Evolutionary conservation across 768 basidiomycete genomes (phyloP).

Genomic region (Suillus occidentalis): DNA sequence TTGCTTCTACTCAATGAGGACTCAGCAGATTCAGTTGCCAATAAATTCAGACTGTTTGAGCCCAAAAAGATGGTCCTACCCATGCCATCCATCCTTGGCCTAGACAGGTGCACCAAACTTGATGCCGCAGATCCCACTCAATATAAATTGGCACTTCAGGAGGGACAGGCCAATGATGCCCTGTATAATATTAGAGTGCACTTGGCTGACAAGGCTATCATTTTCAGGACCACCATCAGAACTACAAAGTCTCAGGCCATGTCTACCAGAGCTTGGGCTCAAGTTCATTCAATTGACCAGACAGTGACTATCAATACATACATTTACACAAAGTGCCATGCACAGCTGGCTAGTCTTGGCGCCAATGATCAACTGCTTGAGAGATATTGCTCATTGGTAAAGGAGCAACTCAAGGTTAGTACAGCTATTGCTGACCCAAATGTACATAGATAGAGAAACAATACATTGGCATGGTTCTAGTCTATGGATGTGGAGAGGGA

Average conservation of each 20-base stretch:
- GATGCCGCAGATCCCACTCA: too few relatives aligned
- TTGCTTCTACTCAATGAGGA: too few relatives aligned
- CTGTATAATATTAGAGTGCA: too few relatives aligned
- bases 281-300: background rate
- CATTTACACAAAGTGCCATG: background rate
- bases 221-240: background rate
- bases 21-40: too few relatives aligned
- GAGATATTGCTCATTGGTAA: background rate
- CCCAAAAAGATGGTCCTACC: too few relatives aligned
- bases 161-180: too few relatives aligned
- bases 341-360: background rate
- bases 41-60: too few relatives aligned
- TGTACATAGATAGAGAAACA: background rate
- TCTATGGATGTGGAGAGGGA: background rate
- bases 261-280: background rate
- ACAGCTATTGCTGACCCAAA: background rate
- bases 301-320: background rate
- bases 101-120: too few relatives aligned
- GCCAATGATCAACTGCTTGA: background rate
- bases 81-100: too few relatives aligned
- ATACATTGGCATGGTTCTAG: background rate
- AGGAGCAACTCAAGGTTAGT: background rate
- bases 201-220: background rate
- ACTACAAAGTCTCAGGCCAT: background rate
- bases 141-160: too few relatives aligned